Base-by-base conservation (phyloP, 2,329 filamentous ascomycete species). In the Scortechinia acanthostroma region DNA sequence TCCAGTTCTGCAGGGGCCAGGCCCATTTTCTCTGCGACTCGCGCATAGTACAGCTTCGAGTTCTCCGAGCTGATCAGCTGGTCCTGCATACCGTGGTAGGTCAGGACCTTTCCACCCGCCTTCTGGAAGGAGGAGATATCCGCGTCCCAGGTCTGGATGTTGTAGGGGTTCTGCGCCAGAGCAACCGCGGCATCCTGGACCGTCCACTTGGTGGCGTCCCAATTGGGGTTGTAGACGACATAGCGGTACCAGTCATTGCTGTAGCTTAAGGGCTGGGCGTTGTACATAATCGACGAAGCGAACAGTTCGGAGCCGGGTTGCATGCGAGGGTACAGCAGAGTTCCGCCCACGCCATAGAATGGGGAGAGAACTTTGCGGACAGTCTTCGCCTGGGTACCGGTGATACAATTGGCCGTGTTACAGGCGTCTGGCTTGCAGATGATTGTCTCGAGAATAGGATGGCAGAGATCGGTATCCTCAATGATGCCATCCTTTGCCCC, bases 321-420 rank as follows among this genome's bases (percentile, higher is more conserved):
- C 54, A 76, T 65, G n/a, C 66, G 61, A 2, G 73, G 72, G 52
- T 69, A 76, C 15, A 74, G 61, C 2, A 76, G 55, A 3, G 60
- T 58, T 40, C 71, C 71, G 28, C 67, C 55, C 3, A 56, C 58
- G 46, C 65, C 59, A 49, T 63, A 59, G 22, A 72, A 62, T 30
- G 66, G 65, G 13, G 57, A 56, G 52, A 66, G 70, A 15, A 70
- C 59, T 1, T 62, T 51, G 30, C 63, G 58, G 14, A 75, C 68
- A 1, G 65, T 69, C 4, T 59, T 49, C 35, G 67, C 60, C 54
- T 76, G 71, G 0, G 55, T 55, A 10, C 55, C 47, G 1, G 62
- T 73, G 30, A 77, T 60, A 51, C 70, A 75, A 25, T 53, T 53
- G 4, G 55, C 56, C 25, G 59, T 61, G 43, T 61, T 62, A 4